Evolutionary conservation across 148 eudicot species (phyloP).

Genomic region (Fagopyrum esculentum): DNA sequence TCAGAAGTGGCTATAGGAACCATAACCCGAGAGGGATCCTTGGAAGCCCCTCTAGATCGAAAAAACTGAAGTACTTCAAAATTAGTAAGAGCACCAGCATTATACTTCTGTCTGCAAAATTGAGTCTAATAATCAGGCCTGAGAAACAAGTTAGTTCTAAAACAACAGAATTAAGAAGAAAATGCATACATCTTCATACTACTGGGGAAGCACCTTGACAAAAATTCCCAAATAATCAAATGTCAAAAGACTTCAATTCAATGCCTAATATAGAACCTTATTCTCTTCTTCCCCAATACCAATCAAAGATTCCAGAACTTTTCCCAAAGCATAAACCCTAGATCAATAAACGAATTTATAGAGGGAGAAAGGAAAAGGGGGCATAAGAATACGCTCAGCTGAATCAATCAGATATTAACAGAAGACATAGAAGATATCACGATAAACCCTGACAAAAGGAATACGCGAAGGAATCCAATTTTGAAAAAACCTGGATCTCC

Average conservation of each 20-base stretch:
- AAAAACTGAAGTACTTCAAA: constrained; percentile 39
- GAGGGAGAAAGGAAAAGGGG: neutral
- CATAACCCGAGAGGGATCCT: constrained; percentile 32
- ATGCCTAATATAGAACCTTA: neutral
- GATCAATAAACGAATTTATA: constrained; percentile 10
- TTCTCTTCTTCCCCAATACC: neutral
- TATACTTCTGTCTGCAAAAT: constrained; percentile 27
- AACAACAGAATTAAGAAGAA: neutral
- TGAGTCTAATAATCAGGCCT: neutral
- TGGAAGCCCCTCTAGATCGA: constrained; percentile 31
- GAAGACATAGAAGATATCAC: neutral
- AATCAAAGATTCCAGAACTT: neutral
- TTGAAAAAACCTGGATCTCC: constrained; percentile 11
- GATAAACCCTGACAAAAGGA: neutral
- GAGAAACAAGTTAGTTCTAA: neutral
- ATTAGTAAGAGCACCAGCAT: constrained; percentile 40
- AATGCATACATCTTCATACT: constrained; percentile 11
- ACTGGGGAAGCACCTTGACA: neutral
- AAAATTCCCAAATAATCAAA: neutral
- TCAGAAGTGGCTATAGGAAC: constrained; percentile 41
- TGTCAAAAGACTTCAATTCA: neutral
- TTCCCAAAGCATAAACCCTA: constrained; percentile 2
- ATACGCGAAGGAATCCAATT: neutral
- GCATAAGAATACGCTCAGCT: constrained; percentile 1
- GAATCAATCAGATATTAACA: neutral